Base-by-base conservation (phyloP, 83 land plant genomes). In the Thuja plicata region DNA sequence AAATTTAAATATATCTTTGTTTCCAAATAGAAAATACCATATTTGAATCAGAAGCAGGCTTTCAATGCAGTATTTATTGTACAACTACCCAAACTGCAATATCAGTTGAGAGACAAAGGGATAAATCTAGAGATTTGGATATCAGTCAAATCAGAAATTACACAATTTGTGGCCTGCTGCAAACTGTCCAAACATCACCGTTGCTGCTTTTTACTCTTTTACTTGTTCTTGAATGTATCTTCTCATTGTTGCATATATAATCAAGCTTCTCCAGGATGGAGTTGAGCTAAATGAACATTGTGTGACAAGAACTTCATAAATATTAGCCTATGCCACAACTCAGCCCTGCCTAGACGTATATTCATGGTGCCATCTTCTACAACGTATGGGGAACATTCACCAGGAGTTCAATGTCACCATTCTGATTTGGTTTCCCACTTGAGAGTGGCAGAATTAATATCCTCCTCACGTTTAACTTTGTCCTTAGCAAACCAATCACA, bases 401-500 rank as follows among this genome's bases (percentile, higher is more conserved):
- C 3, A 87, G 2, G 24, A 84, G 38, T 41, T 46, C 84, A 88
- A 15, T 85, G 35, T 86, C 54, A 87, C 89, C 92, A 92, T 24
- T 90, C 95, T 27, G 94, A 89, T 32, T 94, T 93, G 88, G 79
- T 76, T 32, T 95, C 96, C 99, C 97, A 96, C 76, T 97, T 94
- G 24, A 97, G 93, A 17, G 96, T 96, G 34, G 99, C 97, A 71
- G 96, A 91, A 0, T 89, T 94, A 19, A 93, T 62, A 89, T 94
- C 92, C 43, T 92, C 93, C 88, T 97, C 97, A 84, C 97, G 91
- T 87, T 97, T 97, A 37, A 88, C 91, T 90, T 95, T 95, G 90
- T 97, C 99, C 87, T 96, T 97, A 30, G 93, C 81, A 81, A 97
- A 97, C 99, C 99, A 97, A 74, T 97, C 99, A 87, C 99, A 97